phyloP scores from a whole-genome alignment of 1,284 basidiomycete species.

The Leccinum griseonigrum region DNA sequence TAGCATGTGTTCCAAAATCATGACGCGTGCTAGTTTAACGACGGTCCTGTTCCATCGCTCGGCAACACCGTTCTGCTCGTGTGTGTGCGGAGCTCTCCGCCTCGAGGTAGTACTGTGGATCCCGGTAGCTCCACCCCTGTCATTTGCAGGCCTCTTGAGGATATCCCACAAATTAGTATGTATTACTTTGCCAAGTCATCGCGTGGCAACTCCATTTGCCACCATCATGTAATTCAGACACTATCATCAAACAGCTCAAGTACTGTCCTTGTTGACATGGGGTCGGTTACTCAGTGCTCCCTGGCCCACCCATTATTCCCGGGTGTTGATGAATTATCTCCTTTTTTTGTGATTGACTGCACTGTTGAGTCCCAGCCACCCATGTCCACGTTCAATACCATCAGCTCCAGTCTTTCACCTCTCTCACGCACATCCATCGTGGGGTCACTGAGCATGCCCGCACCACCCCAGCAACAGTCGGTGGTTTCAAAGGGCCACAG shows the following conservation, averaged over 20 bases:
- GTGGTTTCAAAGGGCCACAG: no score
- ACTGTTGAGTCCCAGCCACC: no score
- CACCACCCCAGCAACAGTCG: no score
- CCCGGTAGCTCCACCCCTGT: slow-evolving; percentile 26
- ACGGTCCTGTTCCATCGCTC: slow-evolving; percentile 8
- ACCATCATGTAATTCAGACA: slow-evolving; percentile 30
- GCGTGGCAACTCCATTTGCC: slow-evolving; percentile 26
- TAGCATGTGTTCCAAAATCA: slow-evolving; percentile 5
- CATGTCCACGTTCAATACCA: no score
- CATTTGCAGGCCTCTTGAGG: slow-evolving; percentile 31
- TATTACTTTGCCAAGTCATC: slow-evolving; percentile 30
- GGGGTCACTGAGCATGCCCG: no score
- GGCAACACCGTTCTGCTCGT: slow-evolving; percentile 9
- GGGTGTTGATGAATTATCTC: no score
- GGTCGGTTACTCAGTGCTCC: slow-evolving; percentile 26
- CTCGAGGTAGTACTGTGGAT: slow-evolving; percentile 25
- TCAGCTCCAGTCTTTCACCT: no score
- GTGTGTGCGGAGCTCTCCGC: slow-evolving; percentile 4
- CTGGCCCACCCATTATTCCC: no score
- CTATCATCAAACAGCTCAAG: slow-evolving; percentile 26
- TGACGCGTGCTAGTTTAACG: neutral
- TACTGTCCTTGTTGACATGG: slow-evolving; percentile 30
- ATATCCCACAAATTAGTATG: slow-evolving; percentile 32
- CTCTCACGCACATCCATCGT: no score
- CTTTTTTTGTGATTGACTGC: no score